Conservation (phyloP, 495 filamentous ascomycete species). For the Lineolata rhizophorae region DNA sequence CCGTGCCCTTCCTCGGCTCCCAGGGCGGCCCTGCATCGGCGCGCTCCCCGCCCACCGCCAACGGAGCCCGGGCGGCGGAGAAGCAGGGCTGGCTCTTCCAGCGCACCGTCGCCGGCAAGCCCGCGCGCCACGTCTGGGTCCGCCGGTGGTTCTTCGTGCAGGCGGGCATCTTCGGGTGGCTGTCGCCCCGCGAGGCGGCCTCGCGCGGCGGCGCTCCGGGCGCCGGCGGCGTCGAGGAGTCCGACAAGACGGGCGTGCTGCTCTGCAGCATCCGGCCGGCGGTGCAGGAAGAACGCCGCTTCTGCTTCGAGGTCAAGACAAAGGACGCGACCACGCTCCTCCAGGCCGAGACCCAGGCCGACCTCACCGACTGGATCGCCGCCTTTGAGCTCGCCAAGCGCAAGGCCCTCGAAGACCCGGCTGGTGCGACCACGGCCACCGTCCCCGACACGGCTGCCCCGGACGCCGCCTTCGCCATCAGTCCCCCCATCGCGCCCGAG, state of each 20-base stretch:
- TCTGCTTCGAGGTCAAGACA: conserved; percentile 97
- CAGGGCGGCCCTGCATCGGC: too few relatives aligned
- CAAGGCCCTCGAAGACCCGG: conserved; percentile 62
- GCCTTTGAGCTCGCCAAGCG: conserved; percentile 86
- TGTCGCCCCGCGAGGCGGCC: conserved; percentile 51
- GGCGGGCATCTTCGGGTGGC: conserved; percentile 87
- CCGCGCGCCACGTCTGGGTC: conserved; percentile 68
- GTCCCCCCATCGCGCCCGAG: conserved; percentile 65
- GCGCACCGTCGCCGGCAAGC: conserved; percentile 65
- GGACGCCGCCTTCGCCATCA: conserved; percentile 85
- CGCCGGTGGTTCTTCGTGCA: conserved; percentile 89
- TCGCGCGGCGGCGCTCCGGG: conserved; percentile 63
- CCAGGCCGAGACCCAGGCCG: conserved; percentile 78
- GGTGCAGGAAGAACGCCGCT: conserved; percentile 77
- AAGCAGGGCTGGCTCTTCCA: conserved; percentile 94
- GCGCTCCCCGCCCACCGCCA: conserved; percentile 38
- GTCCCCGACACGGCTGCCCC: conserved; percentile 30
- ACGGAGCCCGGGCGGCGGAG: conserved; percentile 28
- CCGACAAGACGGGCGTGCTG: conserved; percentile 85
- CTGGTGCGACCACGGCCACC: conserved; percentile 23
- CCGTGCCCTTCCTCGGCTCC: conserved; percentile 63
- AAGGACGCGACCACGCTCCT: conserved; percentile 78
- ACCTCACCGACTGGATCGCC: conserved; percentile 78
- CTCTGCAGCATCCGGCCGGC: conserved; percentile 83
- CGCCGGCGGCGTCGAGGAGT: conserved; percentile 71